These are phyloP conservation scores for Pleurotus djamor DNA, from an alignment of 768 basidiomycete species.

Conservation along the genomic window DNA sequence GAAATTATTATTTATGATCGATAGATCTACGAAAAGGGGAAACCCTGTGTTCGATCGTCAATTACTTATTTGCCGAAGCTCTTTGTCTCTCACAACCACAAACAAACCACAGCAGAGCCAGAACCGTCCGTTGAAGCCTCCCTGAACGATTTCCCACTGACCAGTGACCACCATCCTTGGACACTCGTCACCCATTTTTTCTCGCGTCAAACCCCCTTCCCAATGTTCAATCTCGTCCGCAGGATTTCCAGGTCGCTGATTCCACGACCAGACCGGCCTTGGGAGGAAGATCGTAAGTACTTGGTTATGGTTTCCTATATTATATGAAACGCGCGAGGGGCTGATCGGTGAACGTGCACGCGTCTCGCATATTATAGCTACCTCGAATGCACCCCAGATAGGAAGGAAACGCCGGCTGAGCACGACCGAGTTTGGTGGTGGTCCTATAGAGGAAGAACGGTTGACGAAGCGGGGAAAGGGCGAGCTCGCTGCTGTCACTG, in stretches of 20 bases:
- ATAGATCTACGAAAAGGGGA: background rate
- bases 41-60: background rate
- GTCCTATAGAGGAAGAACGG: slow-evolving; percentile 35
- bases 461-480: slow-evolving; percentile 44
- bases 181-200: background rate
- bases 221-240: slow-evolving; percentile 70
- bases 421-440: slow-evolving; percentile 39
- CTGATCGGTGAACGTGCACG: slow-evolving; percentile 14
- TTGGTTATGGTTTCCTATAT: slow-evolving; percentile 8
- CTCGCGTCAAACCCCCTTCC: background rate
- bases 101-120: background rate
- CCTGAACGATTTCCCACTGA: background rate
- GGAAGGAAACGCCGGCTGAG: slow-evolving; percentile 67
- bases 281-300: slow-evolving; percentile 73
- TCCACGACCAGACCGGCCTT: slow-evolving; percentile 70
- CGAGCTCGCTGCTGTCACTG: slow-evolving; percentile 32
- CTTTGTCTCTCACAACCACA: background rate
- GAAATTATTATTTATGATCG: too few species aligned
- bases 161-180: background rate
- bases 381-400: slow-evolving; percentile 70
- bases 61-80: background rate
- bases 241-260: slow-evolving; percentile 70
- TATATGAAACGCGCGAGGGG: slow-evolving; percentile 2
- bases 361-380: slow-evolving; percentile 44
- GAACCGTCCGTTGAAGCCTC: background rate